Evolutionary conservation across 2,329 filamentous ascomycete species (phyloP).

Genomic region (Scedosporium aurantiacum): DNA sequence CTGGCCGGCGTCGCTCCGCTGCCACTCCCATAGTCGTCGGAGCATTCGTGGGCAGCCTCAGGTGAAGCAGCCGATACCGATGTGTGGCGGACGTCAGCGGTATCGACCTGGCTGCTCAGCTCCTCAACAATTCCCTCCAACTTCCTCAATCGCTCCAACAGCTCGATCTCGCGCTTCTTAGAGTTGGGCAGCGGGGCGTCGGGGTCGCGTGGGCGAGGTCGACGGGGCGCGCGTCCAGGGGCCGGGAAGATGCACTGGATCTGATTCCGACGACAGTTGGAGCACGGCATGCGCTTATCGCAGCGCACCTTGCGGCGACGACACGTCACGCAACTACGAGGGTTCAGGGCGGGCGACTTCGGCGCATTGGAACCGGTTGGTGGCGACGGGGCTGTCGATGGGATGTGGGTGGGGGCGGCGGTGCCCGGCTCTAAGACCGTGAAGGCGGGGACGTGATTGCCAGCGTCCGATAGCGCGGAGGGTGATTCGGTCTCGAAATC

Average conservation of each 20-base stretch:
- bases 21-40: not conserved
- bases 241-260: slow-evolving; percentile 66
- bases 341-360: slow-evolving; percentile 33
- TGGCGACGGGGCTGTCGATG: not conserved
- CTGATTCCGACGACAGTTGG: slow-evolving; percentile 60
- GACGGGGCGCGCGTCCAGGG: slow-evolving; percentile 60
- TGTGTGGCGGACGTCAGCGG: slow-evolving; percentile 27
- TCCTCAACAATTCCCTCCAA: slow-evolving; percentile 68
- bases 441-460: slow-evolving; percentile 4
- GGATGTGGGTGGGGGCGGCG: slow-evolving; percentile 7
- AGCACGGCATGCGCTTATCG: slow-evolving; percentile 67
- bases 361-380: not conserved
- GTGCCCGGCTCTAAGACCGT: slow-evolving; percentile 10
- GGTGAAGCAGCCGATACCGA: not conserved
- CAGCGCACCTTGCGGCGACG: slow-evolving; percentile 59
- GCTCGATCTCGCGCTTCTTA: slow-evolving; percentile 53
- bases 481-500: slow-evolving; percentile 5
- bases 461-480: slow-evolving; percentile 1
- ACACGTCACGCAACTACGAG: slow-evolving; percentile 39
- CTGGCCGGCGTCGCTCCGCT: not conserved
- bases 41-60: not conserved
- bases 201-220: slow-evolving; percentile 52
- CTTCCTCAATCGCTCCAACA: slow-evolving; percentile 61
- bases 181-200: slow-evolving; percentile 48
- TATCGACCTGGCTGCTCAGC: slow-evolving; percentile 51